These are phyloP conservation scores for Trichophyton benhamiae DNA, from an alignment of 2,329 filamentous ascomycete species.

Conservation along the genomic window DNA sequence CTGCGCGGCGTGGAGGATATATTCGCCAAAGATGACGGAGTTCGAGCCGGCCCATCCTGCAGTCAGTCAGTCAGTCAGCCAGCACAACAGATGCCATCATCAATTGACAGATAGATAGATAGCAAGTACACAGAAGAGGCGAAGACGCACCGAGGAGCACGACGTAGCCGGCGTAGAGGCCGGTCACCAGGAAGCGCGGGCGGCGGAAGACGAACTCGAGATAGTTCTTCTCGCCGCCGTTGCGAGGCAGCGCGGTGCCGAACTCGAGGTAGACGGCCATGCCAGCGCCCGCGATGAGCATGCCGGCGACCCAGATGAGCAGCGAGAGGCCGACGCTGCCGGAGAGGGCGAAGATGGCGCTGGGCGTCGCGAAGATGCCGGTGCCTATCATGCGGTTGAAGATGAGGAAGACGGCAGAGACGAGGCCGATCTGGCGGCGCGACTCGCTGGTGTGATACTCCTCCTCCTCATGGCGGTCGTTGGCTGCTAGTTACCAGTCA, in stretches of 20 bases:
- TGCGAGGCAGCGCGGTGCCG: slow-evolving; percentile 55
- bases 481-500: background rate
- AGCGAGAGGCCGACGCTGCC: slow-evolving; percentile 54
- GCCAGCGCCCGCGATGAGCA: slow-evolving; percentile 46
- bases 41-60: slow-evolving; percentile 50
- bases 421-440: slow-evolving; percentile 16
- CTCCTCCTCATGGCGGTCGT: background rate
- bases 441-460: slow-evolving; percentile 14
- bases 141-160: slow-evolving; percentile 32
- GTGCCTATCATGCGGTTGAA: slow-evolving; percentile 50
- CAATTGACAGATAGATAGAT: too few species aligned
- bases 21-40: slow-evolving; percentile 58
- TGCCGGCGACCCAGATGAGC: slow-evolving; percentile 50
- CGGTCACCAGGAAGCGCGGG: slow-evolving; percentile 50
- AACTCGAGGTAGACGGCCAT: slow-evolving; percentile 52
- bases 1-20: slow-evolving; percentile 53
- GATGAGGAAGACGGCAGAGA: slow-evolving; percentile 24
- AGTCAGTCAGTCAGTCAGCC: background rate
- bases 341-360: slow-evolving; percentile 49
- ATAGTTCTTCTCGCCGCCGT: slow-evolving; percentile 56
- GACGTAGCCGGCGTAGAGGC: slow-evolving; percentile 43
- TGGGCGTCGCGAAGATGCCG: slow-evolving; percentile 58
- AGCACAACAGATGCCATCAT: too few species aligned
- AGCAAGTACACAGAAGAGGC: too few species aligned
- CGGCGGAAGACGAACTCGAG: slow-evolving; percentile 53